phyloP scores from a whole-genome alignment of 805 yeast species.

The Candida endomychidarum region DNA sequence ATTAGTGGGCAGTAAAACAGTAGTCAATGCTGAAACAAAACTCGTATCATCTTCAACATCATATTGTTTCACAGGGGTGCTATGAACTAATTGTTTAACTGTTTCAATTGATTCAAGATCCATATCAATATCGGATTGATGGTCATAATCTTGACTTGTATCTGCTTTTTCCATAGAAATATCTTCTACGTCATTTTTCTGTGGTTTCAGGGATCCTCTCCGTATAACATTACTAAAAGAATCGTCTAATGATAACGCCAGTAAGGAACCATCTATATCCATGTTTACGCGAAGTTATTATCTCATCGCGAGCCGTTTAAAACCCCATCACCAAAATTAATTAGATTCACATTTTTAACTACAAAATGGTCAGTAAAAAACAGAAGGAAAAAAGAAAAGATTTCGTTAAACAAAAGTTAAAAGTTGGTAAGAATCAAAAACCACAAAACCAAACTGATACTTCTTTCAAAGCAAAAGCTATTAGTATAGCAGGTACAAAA shows the following conservation, averaged over 20 bases:
- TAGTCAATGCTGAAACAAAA: constrained; percentile 19
- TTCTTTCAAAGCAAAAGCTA: constrained; percentile 70
- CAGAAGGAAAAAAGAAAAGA: constrained; percentile 68
- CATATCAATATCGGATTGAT: constrained; percentile 6
- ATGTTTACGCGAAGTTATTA: constrained; percentile 6
- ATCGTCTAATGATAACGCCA: constrained; percentile 14
- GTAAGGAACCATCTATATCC: constrained; percentile 15
- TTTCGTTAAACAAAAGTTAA: constrained; percentile 73
- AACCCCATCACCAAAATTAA: background rate
- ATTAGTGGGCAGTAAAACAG: constrained; percentile 34
- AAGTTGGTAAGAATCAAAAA: constrained; percentile 80
- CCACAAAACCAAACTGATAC: constrained; percentile 82
- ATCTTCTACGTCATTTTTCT: background rate
- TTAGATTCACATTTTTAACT: background rate
- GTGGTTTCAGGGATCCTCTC: background rate
- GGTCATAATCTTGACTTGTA: no score
- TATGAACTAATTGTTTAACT: constrained; percentile 3
- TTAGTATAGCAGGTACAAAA: constrained; percentile 38
- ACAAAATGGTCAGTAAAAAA: constrained; percentile 34
- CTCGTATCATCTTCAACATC: constrained; percentile 17
- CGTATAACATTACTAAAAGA: constrained; percentile 1
- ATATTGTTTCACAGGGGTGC: constrained; percentile 6
- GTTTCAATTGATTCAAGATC: constrained; percentile 9
- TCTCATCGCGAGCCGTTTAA: constrained; percentile 4
- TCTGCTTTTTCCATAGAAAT: constrained; percentile 13